A percentile compares a stretch with the other conserved stretches of the same genome.
Conservation (phyloP, 768 basidiomycete genomes). For the Mycena metata region DNA sequence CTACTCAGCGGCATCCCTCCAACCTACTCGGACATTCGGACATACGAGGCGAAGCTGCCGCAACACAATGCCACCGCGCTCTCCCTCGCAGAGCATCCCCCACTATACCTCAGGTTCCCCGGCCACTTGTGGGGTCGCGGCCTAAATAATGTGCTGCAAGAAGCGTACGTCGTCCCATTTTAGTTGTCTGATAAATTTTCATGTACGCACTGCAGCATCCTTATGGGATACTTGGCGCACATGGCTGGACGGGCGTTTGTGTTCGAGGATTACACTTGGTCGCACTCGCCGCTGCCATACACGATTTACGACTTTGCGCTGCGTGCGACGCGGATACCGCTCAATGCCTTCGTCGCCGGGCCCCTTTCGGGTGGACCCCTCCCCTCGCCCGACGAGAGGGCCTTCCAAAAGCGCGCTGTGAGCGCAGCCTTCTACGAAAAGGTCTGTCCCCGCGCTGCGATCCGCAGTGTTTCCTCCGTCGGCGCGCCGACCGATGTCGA, state of each 20-base stretch:
- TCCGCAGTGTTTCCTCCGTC: conserved; percentile 52
- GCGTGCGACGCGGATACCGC: conserved; percentile 64
- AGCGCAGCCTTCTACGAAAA: conserved; percentile 63
- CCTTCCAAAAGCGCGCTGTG: conserved; percentile 52
- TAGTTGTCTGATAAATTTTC: background rate
- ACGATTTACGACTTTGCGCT: conserved; percentile 67
- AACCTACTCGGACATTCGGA: conserved; percentile 51
- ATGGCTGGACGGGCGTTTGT: conserved; percentile 66
- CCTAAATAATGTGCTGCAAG: conserved; percentile 73
- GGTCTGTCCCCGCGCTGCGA: conserved; percentile 57
- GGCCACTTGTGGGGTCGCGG: conserved; percentile 73
- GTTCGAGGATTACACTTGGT: conserved; percentile 76
- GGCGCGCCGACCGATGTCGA: conserved; percentile 54
- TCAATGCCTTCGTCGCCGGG: conserved; percentile 71
- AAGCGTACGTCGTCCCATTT: conserved; percentile 59
- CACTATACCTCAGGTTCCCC: conserved; percentile 63
- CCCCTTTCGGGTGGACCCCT: conserved; percentile 66
- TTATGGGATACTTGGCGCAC: conserved; percentile 68
- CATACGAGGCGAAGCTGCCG: conserved; percentile 52
- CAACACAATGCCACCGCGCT: conserved; percentile 51
- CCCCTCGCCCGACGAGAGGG: conserved; percentile 38
- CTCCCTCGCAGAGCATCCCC: conserved; percentile 27
- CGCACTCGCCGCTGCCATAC: conserved; percentile 65
- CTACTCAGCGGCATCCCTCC: conserved; percentile 57
- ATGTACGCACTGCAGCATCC: conserved; percentile 47